Percentiles rank a stretch among this genome's conserved stretches.
phyloP scores from a whole-genome alignment of 2,329 filamentous ascomycete species.

The Pseudogymnoascus sp. region DNA sequence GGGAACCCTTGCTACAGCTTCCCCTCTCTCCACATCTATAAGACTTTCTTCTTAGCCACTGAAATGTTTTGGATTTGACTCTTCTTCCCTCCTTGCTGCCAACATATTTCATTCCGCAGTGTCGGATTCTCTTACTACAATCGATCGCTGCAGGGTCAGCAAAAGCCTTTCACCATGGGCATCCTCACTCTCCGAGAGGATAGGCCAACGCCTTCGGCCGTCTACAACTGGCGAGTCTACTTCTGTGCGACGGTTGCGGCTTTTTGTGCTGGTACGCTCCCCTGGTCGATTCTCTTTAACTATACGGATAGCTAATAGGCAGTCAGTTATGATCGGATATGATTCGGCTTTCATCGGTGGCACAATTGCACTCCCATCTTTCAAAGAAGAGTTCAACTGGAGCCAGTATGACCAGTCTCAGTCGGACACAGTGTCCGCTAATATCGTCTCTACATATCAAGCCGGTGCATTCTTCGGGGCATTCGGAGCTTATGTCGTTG shows the following conservation, averaged over 20 bases:
- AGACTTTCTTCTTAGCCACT: background rate
- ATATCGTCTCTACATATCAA: conserved; percentile 76
- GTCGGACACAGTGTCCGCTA: conserved; percentile 58
- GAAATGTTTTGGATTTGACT: conserved; percentile 9
- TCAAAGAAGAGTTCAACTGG: conserved; percentile 62
- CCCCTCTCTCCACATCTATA: conserved; percentile 1
- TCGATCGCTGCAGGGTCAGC: conserved; percentile 3
- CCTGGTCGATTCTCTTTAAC: conserved; percentile 31
- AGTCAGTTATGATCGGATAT: conserved; percentile 14
- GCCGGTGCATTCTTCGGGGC: conserved; percentile 78
- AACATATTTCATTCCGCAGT: background rate
- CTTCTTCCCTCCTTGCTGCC: background rate
- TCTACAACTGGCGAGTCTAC: conserved; percentile 57
- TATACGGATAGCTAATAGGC: background rate
- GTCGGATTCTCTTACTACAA: background rate
- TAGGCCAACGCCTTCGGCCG: conserved; percentile 47
- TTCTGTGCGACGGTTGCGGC: conserved; percentile 46
- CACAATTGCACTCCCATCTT: conserved; percentile 63
- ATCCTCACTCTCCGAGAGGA: conserved; percentile 48
- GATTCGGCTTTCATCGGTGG: conserved; percentile 76
- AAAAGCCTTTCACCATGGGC: conserved; percentile 24
- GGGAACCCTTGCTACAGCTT: conserved; percentile 3
- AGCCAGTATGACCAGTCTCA: conserved; percentile 37
- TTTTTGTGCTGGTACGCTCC: conserved; percentile 50
- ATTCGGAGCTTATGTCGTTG: conserved; percentile 59